Conservation (phyloP, 228 moss, liverwort and hornwort genomes). For the Sphagnum fallax region DNA sequence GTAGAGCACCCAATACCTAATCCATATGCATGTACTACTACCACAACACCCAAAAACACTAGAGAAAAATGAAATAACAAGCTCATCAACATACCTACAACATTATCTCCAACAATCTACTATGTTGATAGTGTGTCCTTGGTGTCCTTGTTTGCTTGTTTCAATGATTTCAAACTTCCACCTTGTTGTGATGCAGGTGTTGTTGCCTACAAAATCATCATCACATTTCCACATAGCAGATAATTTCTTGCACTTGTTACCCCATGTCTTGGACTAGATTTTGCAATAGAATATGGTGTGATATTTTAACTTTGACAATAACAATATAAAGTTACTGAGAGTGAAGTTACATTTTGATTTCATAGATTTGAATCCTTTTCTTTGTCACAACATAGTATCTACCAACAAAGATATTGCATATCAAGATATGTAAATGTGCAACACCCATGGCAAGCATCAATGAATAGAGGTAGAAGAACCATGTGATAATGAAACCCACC, state of each 20-base stretch:
- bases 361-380: not conserved
- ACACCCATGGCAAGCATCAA: no score
- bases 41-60: not conserved
- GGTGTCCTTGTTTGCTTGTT: conserved; percentile 36
- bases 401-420: no score
- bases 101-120: conserved; percentile 41
- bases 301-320: no score
- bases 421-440: no score
- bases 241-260: no score
- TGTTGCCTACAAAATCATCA: conserved; percentile 23
- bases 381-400: no score
- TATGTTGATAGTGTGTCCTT: conserved; percentile 47
- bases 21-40: no score
- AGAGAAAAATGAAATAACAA: not conserved
- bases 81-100: conserved; percentile 15
- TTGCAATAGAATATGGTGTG: no score
- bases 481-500: not conserved
- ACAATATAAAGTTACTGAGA: not conserved
- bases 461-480: no score
- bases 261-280: no score
- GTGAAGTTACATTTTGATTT: not conserved
- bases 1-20: no score
- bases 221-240: not conserved
- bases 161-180: conserved; percentile 73
- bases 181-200: conserved; percentile 34